Base-by-base conservation (phyloP, 1,284 basidiomycete species). In the Apiotrichum sp. region DNA sequence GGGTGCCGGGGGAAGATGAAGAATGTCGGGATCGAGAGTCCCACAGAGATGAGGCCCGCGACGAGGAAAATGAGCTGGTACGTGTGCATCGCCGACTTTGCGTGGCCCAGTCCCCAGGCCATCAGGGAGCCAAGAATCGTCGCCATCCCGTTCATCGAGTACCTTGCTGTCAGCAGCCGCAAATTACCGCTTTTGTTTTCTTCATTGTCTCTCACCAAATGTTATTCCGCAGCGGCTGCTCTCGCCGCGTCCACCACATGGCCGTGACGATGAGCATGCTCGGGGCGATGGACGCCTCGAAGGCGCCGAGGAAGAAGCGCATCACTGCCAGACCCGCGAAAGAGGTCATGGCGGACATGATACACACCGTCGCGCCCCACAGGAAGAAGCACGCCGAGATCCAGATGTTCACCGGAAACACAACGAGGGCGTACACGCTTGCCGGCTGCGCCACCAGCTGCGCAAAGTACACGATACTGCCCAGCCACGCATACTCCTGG, bases 1-100 rank as follows among this genome's bases (percentile, higher is more conserved):
- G 70, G 72, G 16, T 68, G 70, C 65, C 73, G 70, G 56, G 72
- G 72, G 32, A 69, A 40, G n/a, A 74, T 73, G 39, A 63, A 81
- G 75, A 72, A 22, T 22, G 22, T 22, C 22, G 22, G 22, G 22
- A 22, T 22, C 22, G 22, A 22, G 22, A 22, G 22, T 22, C 22
- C 22, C 22, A 22, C 22, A 22, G 22, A 22, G 22, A 22, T 22
- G 22, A 22, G 22, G 22, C 22, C 22, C 22, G 22, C 22, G 22
- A 22, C 22, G 22, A 22, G 22, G 22, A 22, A 22, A 22, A 22
- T 22, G 22, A 22, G 22, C 22, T 22, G 22, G 22, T 22, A 22
- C 22, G 22, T 22, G 22, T 22, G 22, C 22, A 22, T 22, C 22
- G 22, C 22, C 22, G 22, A 22, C 22, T 22, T 22, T 22, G 22